phyloP scores from a whole-genome alignment of 306 rosid genomes.

The Trifolium dubium region DNA sequence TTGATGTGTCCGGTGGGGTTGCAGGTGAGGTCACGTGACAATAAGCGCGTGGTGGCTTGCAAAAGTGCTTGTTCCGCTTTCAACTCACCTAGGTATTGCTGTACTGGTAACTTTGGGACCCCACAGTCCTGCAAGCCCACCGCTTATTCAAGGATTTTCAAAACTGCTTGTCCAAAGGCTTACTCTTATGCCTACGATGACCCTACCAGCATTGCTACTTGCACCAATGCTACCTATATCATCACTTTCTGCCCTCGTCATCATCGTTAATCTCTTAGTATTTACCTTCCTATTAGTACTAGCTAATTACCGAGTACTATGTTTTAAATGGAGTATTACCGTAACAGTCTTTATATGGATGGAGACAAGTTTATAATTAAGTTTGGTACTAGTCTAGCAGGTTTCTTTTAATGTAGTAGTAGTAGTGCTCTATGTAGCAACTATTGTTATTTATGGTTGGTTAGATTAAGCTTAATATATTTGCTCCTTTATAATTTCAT shows the following conservation, averaged over 20 bases:
- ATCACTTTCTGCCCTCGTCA: slow-evolving; percentile 83
- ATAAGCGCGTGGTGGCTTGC: slow-evolving; percentile 74
- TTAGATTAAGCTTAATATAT: no score
- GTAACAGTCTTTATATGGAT: no score
- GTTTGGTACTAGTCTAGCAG: no score
- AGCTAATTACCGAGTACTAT: no score
- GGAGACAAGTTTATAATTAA: no score
- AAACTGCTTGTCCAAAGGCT: slow-evolving; percentile 88
- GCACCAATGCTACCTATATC: slow-evolving; percentile 71
- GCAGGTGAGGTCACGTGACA: slow-evolving; percentile 73
- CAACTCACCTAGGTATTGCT: slow-evolving; percentile 81
- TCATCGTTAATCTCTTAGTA: slow-evolving; percentile 25
- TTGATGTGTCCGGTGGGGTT: slow-evolving; percentile 88
- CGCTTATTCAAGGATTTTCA: slow-evolving; percentile 80
- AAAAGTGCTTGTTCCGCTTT: slow-evolving; percentile 89
- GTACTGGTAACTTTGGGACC: slow-evolving; percentile 79
- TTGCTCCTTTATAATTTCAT: no score
- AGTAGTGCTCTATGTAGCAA: no score
- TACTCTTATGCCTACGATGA: slow-evolving; percentile 95
- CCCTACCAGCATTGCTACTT: slow-evolving; percentile 91
- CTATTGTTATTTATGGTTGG: no score
- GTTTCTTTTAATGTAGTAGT: no score
- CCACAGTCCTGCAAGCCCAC: slow-evolving; percentile 93
- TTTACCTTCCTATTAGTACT: no score
- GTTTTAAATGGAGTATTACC: no score